Conservation (phyloP, 2,329 filamentous ascomycete species). For the Phialocephala subalpina region DNA sequence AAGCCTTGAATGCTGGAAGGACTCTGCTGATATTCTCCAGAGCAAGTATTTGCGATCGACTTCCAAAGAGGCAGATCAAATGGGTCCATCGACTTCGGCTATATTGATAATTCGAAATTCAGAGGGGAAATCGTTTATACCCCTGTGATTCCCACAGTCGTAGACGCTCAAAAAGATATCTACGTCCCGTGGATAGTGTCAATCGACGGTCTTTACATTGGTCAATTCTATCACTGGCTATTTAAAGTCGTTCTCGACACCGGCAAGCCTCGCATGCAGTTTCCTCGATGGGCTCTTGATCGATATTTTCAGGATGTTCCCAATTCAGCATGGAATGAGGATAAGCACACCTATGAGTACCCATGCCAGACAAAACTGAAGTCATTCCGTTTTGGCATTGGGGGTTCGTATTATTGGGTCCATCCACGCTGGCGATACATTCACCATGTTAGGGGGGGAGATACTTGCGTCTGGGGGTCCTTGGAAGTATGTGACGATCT, state of each 20-base stretch:
- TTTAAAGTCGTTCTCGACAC: neutral
- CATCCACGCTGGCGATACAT: neutral
- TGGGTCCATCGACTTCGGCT: neutral
- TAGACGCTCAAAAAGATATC: neutral
- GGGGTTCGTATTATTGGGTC: neutral
- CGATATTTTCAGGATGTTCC: neutral
- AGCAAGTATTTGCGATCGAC: neutral
- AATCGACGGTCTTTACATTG: neutral
- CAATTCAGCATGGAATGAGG: neutral
- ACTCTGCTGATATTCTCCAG: neutral
- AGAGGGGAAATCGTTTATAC: neutral
- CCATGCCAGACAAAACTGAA: neutral
- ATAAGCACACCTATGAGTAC: neutral
- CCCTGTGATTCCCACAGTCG: neutral
- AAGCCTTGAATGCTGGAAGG: neutral
- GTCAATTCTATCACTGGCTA: neutral
- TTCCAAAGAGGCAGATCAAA: neutral
- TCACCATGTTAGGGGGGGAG: neutral
- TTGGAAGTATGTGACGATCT: neutral
- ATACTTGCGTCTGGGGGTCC: neutral
- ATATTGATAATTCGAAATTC: neutral
- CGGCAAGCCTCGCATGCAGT: neutral
- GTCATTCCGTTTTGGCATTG: neutral
- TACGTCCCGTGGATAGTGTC: neutral
- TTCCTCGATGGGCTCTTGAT: neutral